Conservation (phyloP, 2,329 filamentous ascomycete species). For the Leptographium galeiforme region DNA sequence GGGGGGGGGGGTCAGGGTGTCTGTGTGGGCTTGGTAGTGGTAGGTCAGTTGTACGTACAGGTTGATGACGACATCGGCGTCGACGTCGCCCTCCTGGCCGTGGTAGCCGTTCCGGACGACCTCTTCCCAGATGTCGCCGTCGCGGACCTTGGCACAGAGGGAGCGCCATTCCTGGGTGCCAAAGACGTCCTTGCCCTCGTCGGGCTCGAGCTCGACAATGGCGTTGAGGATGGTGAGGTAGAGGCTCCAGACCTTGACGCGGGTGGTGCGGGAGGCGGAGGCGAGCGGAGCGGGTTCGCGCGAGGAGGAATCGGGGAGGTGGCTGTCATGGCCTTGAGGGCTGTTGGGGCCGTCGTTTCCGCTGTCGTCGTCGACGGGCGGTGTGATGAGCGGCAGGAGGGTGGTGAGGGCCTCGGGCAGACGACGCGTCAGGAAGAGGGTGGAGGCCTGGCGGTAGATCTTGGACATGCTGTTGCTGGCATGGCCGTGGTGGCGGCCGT, state of each 20-base stretch:
- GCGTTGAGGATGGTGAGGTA: conserved; percentile 90
- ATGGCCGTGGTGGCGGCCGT: not conserved
- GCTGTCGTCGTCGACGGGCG: conserved; percentile 26
- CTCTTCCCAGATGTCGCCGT: conserved; percentile 89
- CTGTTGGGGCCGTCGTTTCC: not conserved
- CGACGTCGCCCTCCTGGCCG: conserved; percentile 77
- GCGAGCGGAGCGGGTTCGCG: conserved; percentile 58
- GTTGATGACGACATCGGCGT: conserved; percentile 87
- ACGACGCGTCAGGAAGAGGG: conserved; percentile 86
- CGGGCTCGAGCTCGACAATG: conserved; percentile 73
- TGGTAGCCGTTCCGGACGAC: conserved; percentile 79
- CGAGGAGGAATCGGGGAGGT: conserved; percentile 6
- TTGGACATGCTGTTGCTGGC: conserved; percentile 56
- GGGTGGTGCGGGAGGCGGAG: conserved; percentile 63
- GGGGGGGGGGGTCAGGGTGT: conserved; percentile 11
- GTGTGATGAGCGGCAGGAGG: conserved; percentile 67
- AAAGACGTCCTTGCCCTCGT: conserved; percentile 82
- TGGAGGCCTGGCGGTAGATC: conserved; percentile 85
- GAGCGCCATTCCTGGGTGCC: conserved; percentile 74
- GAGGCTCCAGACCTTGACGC: conserved; percentile 94
- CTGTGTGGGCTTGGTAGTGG: too few species aligned
- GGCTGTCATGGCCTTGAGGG: conserved; percentile 10
- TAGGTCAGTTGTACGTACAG: too few species aligned
- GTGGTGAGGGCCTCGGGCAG: conserved; percentile 80
- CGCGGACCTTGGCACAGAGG: conserved; percentile 70